Percentiles rank a stretch among this genome's conserved stretches.
Evolutionary conservation across 2,329 filamentous ascomycete species (phyloP).

Genomic region (Monosporascus sp.): DNA sequence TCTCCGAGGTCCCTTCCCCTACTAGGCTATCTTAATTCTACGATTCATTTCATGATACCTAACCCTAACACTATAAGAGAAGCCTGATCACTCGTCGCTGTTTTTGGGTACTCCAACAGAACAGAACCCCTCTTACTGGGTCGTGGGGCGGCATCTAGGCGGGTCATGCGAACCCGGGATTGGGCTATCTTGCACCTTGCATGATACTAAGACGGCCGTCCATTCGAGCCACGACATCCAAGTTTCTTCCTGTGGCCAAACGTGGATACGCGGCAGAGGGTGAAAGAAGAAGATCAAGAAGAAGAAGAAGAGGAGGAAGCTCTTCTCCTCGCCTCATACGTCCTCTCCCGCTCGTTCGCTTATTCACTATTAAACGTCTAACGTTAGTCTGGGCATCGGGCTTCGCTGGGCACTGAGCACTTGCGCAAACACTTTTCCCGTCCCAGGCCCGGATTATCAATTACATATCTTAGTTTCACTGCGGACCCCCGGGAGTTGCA

Average conservation of each 20-base stretch:
- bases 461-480: slow-evolving; percentile 14
- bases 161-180: slow-evolving; percentile 28
- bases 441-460: slow-evolving; percentile 16
- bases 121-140: slow-evolving; percentile 10
- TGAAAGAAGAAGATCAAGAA: neutral
- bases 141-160: slow-evolving; percentile 16
- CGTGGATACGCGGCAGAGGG: slow-evolving; percentile 18
- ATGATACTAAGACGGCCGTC: slow-evolving; percentile 27
- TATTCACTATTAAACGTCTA: slow-evolving; percentile 4
- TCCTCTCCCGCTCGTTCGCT: slow-evolving; percentile 17
- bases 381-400: slow-evolving; percentile 12
- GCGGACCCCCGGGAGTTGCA: slow-evolving; percentile 9
- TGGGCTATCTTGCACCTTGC: slow-evolving; percentile 29
- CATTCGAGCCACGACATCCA: slow-evolving; percentile 33
- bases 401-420: slow-evolving; percentile 23
- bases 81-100: neutral
- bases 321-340: neutral
- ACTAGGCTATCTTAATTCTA: too few species aligned
- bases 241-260: slow-evolving; percentile 24
- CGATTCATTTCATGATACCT: too few species aligned
- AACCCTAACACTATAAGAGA: neutral
- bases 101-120: neutral
- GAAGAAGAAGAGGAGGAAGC: too few species aligned
- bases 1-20: too few species aligned
- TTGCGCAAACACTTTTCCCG: neutral